phyloP scores from a whole-genome alignment of 768 basidiomycete genomes.

The Lanmaoa rubissima region DNA sequence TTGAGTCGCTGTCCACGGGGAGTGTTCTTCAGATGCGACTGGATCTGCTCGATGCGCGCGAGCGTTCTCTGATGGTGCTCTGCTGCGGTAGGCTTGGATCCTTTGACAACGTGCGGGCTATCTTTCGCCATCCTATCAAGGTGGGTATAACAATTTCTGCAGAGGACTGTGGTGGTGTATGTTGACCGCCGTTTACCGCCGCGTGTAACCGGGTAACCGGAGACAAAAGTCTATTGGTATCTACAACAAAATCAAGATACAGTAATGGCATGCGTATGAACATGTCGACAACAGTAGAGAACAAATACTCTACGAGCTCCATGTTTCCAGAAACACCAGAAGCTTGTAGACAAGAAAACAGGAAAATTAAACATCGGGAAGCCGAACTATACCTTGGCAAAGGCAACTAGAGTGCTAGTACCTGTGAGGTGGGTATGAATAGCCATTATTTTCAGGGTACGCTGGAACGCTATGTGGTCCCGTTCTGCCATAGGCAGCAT shows the following conservation, averaged over 20 bases:
- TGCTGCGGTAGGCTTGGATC: slow-evolving; percentile 31
- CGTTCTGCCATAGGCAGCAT: slow-evolving; percentile 6
- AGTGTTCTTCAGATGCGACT: slow-evolving; percentile 57
- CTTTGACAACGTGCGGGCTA: slow-evolving; percentile 5
- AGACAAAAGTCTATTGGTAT: slow-evolving; percentile 9
- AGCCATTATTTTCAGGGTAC: slow-evolving; percentile 14
- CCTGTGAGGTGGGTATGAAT: slow-evolving; percentile 9
- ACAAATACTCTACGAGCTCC: slow-evolving; percentile 11
- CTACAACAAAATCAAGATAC: slow-evolving; percentile 11
- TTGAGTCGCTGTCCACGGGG: slow-evolving; percentile 57
- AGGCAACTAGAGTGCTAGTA: slow-evolving; percentile 3
- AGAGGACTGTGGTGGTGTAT: not conserved
- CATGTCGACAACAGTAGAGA: not conserved
- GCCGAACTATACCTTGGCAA: not conserved
- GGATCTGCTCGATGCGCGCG: slow-evolving; percentile 65
- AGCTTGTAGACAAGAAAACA: slow-evolving; percentile 7
- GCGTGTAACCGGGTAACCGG: not conserved
- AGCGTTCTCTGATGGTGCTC: slow-evolving; percentile 59
- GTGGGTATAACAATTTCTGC: not conserved
- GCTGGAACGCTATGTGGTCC: slow-evolving; percentile 11
- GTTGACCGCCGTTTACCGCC: not conserved
- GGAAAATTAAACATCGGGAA: slow-evolving; percentile 4
- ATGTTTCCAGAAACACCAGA: slow-evolving; percentile 14
- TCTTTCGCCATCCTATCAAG: slow-evolving; percentile 18
- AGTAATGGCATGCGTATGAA: slow-evolving; percentile 5